Evolutionary conservation across 768 basidiomycete species (phyloP), one percentile per base, ranked within the genome.

Genomic region (Agaricus sinodeliciosus): DNA sequence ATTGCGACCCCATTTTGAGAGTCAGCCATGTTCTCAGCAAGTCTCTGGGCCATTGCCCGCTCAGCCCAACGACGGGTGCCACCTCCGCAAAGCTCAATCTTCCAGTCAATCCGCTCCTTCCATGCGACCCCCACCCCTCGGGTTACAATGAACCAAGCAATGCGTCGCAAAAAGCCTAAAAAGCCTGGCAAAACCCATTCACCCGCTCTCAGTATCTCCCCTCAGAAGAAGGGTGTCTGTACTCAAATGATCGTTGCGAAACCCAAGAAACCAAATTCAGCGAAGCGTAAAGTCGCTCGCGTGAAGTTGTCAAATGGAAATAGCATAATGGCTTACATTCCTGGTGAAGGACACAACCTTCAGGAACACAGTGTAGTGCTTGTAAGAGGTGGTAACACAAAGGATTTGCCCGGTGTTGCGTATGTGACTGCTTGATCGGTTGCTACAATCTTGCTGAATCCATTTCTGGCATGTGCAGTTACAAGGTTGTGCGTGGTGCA

Each of bases 181-280:
- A 72, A 73, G 58, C 64, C 72, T 13, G 60, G 69, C 43, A 79
- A 81, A 58, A 72, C 80, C n/a, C 81, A 76, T 59, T 85, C 94
- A 0, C 96, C 96, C 0, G 80, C 94, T 9, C 79, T 99, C 15
- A 73, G 87, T 49, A 74, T 67, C 22, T 85, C 81, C 62, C 90
- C 88, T 6, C 94, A 97, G 72, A 81, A 83, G 62, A 96, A 96
- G 64, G 96, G 90, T 43, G 94, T 99, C 55, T 90, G 90, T 67
- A 81, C 86, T 37, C 82, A 84, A 58, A 76, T 92, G 37, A 81
- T 84, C 59, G 90, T 84, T 48, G 81, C 79, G 58, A 90, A 84
- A 61, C 96, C 96, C 19, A 96, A 93, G 76, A 99, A 99, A 65
- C 96, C 96, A 57, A 99, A 99, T 69, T 98, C 95, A 9, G 94